Evolutionary conservation across 805 yeast species (phyloP).

Genomic region (Suhomyces sp.): DNA sequence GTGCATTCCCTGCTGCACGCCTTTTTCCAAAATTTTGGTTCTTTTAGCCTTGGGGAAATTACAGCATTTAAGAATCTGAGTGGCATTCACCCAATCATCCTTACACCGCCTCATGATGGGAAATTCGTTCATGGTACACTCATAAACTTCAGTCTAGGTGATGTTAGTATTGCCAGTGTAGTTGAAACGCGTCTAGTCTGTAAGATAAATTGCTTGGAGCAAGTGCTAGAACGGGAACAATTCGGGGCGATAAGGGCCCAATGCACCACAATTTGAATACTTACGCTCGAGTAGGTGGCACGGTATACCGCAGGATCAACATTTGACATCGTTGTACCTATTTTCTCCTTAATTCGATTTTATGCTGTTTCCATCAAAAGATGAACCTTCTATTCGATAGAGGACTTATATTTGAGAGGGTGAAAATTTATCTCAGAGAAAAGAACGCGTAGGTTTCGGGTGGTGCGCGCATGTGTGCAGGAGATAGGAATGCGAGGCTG

Average conservation of each 20-base stretch:
- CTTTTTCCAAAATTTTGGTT: slow-evolving; percentile 86
- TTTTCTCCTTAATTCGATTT: neutral
- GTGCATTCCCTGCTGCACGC: slow-evolving; percentile 85
- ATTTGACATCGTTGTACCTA: slow-evolving; percentile 20
- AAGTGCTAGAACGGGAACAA: neutral
- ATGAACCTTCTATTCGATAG: slow-evolving; percentile 1
- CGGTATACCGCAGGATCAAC: slow-evolving; percentile 41
- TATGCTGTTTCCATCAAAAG: neutral
- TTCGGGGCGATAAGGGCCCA: neutral
- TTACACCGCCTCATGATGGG: slow-evolving; percentile 86
- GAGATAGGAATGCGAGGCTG: neutral
- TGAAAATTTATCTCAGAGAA: slow-evolving; percentile 3
- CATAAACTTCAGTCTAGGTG: slow-evolving; percentile 61
- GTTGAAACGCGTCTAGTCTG: slow-evolving; percentile 4
- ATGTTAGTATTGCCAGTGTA: neutral
- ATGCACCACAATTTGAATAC: slow-evolving; percentile 15
- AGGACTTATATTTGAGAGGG: slow-evolving; percentile 1
- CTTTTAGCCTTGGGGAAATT: slow-evolving; percentile 92
- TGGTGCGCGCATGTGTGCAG: slow-evolving; percentile 6
- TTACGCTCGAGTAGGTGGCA: slow-evolving; percentile 45
- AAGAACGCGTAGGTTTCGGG: neutral
- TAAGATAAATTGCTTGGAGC: neutral
- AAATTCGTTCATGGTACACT: slow-evolving; percentile 61
- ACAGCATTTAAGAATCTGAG: slow-evolving; percentile 91
- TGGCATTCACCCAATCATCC: slow-evolving; percentile 97